phyloP scores from a whole-genome alignment of 495 filamentous ascomycete species.

The Amniculicola lignicola region DNA sequence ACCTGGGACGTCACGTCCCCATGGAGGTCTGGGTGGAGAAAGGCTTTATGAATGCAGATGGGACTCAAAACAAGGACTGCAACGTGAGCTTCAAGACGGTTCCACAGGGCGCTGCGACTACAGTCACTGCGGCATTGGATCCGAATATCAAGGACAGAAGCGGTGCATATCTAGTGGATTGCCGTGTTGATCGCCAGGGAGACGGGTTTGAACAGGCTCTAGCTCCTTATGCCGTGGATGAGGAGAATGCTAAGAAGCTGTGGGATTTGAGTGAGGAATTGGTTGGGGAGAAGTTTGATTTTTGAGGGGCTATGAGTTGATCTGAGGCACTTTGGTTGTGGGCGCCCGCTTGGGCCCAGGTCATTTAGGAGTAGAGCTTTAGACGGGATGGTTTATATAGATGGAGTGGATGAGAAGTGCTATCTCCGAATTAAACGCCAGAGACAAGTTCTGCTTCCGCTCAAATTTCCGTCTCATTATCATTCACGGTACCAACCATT shows the following conservation, averaged over 20 bases:
- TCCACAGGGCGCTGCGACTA: constrained; percentile 18
- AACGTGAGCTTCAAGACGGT: constrained; percentile 11
- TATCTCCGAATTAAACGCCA: background rate
- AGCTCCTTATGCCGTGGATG: constrained; percentile 7
- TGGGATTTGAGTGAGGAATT: constrained; percentile 31
- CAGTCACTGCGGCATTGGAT: constrained; percentile 24
- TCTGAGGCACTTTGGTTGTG: too few relatives aligned
- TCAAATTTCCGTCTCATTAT: background rate
- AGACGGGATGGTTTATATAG: background rate
- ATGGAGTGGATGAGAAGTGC: background rate
- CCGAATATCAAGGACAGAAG: constrained; percentile 6
- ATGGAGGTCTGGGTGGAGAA: background rate
- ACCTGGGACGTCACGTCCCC: background rate
- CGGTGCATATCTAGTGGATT: constrained; percentile 17
- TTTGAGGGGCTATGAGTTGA: background rate
- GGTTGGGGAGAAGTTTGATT: constrained; percentile 14
- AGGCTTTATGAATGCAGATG: constrained; percentile 5
- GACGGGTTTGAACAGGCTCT: background rate
- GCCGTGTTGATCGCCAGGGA: constrained; percentile 1
- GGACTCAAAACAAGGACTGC: background rate
- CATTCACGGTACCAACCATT: too few relatives aligned
- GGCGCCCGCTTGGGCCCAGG: too few relatives aligned
- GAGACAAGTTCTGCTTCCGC: background rate
- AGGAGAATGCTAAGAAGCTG: constrained; percentile 16
- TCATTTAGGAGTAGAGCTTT: background rate